Percentiles rank a stretch among this genome's conserved stretches.
These are phyloP conservation scores for Aureobasidium mangrovei DNA, from an alignment of 2,329 filamentous ascomycete genomes.

Conservation along the genomic window DNA sequence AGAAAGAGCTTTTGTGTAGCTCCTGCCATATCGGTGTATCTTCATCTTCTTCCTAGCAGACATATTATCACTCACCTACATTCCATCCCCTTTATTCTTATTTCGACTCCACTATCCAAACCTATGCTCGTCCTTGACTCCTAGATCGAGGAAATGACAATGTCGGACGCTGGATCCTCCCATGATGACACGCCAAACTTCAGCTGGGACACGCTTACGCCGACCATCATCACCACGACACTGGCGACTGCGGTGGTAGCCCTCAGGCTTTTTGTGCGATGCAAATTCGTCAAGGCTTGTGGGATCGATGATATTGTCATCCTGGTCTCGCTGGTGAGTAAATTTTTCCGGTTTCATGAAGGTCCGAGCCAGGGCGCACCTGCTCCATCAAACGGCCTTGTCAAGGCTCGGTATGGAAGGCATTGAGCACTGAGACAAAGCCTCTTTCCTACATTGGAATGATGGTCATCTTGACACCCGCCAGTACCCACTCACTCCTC, in stretches of 20 bases:
- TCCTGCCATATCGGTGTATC: background rate
- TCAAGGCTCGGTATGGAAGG: no score
- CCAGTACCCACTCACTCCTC: no score
- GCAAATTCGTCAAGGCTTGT: constrained; percentile 24
- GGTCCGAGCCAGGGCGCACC: background rate
- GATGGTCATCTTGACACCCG: no score
- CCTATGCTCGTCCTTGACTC: background rate
- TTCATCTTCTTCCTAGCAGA: background rate
- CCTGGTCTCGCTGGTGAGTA: constrained; percentile 24
- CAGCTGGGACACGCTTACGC: constrained; percentile 20
- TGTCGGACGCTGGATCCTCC: background rate
- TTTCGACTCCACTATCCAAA: background rate
- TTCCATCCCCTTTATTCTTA: background rate
- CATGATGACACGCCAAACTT: background rate
- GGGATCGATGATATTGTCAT: constrained; percentile 32
- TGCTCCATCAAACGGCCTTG: background rate
- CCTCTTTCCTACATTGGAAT: no score
- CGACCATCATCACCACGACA: constrained; percentile 24
- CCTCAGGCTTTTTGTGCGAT: constrained; percentile 28
- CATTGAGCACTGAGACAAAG: no score
- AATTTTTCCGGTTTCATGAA: constrained; percentile 16
- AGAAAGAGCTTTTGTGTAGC: background rate
- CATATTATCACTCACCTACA: background rate
- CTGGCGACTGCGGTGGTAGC: constrained; percentile 26
- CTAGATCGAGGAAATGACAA: background rate